Evolutionary conservation across 2,329 filamentous ascomycete species (phyloP), one percentile per base, ranked within the genome.

Genomic region (Elsinoe batatas): DNA sequence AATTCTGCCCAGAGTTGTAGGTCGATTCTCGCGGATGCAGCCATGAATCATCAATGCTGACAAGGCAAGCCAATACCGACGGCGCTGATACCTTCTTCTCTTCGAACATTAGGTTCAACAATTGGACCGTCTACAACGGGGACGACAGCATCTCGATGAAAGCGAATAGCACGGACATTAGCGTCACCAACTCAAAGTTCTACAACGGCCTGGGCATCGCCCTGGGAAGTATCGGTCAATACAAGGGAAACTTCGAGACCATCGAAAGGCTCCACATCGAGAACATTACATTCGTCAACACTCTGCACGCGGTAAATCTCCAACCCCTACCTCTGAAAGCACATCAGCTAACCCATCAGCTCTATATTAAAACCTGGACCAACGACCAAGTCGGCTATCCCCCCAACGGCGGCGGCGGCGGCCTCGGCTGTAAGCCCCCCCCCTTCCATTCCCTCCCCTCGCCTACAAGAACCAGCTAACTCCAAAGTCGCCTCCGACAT

Each of bases 361-460:
- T 70, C n/a, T 79, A 79, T 60, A 64, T 82, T 58, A 82, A 83
- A 68, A 82, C 79, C 0, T 83, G 80, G 80, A 78, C 77, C 0
- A 78, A 76, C 15, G 65, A 75, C 8, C 44, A 18, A 18, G 55
- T 57, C 13, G 58, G 58, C n/a, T 53, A 56, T 2, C 71, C 59
- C 15, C 79, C 79, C 1, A 82, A 83, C 59, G 79, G 80, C 13
- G 80, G 79, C 1, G 79, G 79, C 10, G 79, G 77, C 13, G 80
- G 79, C 2, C 62, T 75, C 0, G 79, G 79, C 8, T 71, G 67
- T 50, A 68, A 67, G 1, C 62, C 65, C 15, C 69, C 72, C 40
- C 64, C 75, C 42, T 61, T 59, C 11, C 67, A 71, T 56, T 66
- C 63, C n/a, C 5, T 5, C 4, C 38, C 18, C 22, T 22, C 22